phyloP scores from a whole-genome alignment of 139 green algal species.

The Micromonas commoda region DNA sequence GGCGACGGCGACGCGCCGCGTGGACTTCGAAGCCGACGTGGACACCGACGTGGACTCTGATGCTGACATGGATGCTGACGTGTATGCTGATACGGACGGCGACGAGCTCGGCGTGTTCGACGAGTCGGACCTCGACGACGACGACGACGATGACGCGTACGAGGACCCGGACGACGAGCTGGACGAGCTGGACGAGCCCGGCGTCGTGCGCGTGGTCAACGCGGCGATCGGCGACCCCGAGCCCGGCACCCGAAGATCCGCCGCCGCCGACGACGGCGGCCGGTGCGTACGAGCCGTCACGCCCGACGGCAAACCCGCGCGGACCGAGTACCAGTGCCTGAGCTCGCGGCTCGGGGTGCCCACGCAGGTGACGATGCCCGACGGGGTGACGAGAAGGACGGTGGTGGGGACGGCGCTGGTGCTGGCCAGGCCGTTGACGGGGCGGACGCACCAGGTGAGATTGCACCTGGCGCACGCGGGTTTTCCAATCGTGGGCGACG shows the following conservation, averaged over 20 bases:
- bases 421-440: constrained; percentile 16
- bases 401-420: background rate
- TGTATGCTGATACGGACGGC: too few relatives aligned
- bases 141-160: too few relatives aligned
- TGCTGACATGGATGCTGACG: too few relatives aligned
- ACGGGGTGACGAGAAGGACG: background rate
- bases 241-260: background rate
- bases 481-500: constrained; percentile 28
- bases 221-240: background rate
- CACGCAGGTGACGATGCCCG: background rate
- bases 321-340: background rate
- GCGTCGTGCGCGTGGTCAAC: background rate
- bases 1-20: too few relatives aligned
- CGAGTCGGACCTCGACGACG: too few relatives aligned
- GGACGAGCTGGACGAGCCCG: background rate
- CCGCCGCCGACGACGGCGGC: background rate
- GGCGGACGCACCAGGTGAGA: constrained; percentile 34
- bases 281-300: background rate
- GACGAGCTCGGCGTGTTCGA: too few relatives aligned
- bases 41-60: too few relatives aligned
- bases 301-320: background rate
- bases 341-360: background rate
- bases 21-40: too few relatives aligned
- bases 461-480: constrained; percentile 27
- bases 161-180: background rate